A percentile compares a stretch with the other conserved stretches of the same genome.
Conservation (phyloP, 768 basidiomycete genomes). For the Tylopilus sp. region DNA sequence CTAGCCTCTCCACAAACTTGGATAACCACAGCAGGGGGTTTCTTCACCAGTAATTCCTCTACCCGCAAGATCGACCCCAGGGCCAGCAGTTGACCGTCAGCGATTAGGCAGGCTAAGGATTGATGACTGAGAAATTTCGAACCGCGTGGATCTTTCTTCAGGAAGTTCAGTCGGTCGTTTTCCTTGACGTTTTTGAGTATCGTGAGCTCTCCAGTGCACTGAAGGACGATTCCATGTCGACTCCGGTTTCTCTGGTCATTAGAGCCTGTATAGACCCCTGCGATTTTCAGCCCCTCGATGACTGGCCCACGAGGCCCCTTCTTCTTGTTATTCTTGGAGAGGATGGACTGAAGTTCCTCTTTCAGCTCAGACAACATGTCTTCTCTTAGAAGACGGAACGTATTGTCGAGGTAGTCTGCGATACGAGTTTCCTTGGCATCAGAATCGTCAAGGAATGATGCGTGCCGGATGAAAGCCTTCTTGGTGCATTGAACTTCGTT, state of each 20-base stretch:
- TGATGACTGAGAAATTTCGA: constrained; percentile 48
- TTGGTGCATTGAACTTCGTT: constrained; percentile 49
- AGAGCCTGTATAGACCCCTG: constrained; percentile 34
- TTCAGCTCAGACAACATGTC: constrained; percentile 58
- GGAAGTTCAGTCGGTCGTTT: constrained; percentile 37
- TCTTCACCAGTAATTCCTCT: constrained; percentile 46
- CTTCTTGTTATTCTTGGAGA: constrained; percentile 37
- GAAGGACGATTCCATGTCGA: constrained; percentile 42
- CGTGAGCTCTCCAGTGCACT: constrained; percentile 35
- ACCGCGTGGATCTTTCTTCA: constrained; percentile 34
- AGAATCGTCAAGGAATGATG: constrained; percentile 42
- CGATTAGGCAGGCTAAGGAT: constrained; percentile 50
- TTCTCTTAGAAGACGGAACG: constrained; percentile 62
- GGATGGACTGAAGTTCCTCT: constrained; percentile 49
- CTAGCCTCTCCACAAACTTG: constrained; percentile 46
- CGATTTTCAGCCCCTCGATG: constrained; percentile 36
- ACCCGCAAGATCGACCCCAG: constrained; percentile 54
- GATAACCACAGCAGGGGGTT: constrained; percentile 49
- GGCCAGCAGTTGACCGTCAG: constrained; percentile 45
- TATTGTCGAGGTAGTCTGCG: constrained; percentile 58
- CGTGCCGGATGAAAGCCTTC: constrained; percentile 47
- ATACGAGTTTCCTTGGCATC: constrained; percentile 34
- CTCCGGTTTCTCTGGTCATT: constrained; percentile 26
- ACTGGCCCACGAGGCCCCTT: constrained; percentile 33
- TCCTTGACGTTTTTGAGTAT: constrained; percentile 33